Percentiles rank a stretch among this genome's conserved stretches.
Evolutionary conservation across 2,329 filamentous ascomycete genomes (phyloP).

Genomic region (Gyromitra esculenta): DNA sequence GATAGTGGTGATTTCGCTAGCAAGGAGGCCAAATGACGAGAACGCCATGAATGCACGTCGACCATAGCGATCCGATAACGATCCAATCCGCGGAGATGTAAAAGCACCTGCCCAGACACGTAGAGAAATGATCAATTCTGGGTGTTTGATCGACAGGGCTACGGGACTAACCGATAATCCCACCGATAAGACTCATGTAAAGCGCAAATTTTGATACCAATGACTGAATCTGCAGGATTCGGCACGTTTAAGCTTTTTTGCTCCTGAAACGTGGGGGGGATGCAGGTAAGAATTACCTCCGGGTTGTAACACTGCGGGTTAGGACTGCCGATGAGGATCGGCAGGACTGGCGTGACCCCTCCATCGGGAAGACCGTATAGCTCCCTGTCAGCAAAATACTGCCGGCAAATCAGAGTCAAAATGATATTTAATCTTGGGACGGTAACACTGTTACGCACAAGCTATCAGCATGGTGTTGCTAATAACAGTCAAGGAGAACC

Average conservation of each 20-base stretch:
- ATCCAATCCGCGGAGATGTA: slow-evolving; percentile 81
- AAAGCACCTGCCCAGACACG: slow-evolving; percentile 68
- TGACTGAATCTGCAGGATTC: slow-evolving; percentile 68
- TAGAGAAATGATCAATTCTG: slow-evolving; percentile 14
- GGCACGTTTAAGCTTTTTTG: slow-evolving; percentile 11
- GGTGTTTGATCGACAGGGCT: background rate
- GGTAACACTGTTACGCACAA: slow-evolving; percentile 38
- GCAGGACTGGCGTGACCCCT: slow-evolving; percentile 68
- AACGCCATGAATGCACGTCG: slow-evolving; percentile 78
- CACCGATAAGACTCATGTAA: slow-evolving; percentile 76
- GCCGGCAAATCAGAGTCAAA: slow-evolving; percentile 80
- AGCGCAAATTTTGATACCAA: slow-evolving; percentile 81
- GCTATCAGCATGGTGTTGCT: slow-evolving; percentile 17
- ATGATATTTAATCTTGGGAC: slow-evolving; percentile 65
- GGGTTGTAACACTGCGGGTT: slow-evolving; percentile 83
- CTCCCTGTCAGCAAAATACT: slow-evolving; percentile 75
- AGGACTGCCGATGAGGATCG: slow-evolving; percentile 73
- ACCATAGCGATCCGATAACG: slow-evolving; percentile 86
- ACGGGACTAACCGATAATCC: slow-evolving; percentile 68
- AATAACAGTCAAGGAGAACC: background rate
- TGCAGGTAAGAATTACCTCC: slow-evolving; percentile 63
- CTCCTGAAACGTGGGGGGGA: background rate
- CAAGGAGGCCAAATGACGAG: slow-evolving; percentile 76
- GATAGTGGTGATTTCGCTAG: slow-evolving; percentile 79
- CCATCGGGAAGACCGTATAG: slow-evolving; percentile 66